A percentile compares a stretch with the other conserved stretches of the same genome.
Evolutionary conservation across 2,329 filamentous ascomycete species (phyloP).

Genomic region (Ascochyta pisi): DNA sequence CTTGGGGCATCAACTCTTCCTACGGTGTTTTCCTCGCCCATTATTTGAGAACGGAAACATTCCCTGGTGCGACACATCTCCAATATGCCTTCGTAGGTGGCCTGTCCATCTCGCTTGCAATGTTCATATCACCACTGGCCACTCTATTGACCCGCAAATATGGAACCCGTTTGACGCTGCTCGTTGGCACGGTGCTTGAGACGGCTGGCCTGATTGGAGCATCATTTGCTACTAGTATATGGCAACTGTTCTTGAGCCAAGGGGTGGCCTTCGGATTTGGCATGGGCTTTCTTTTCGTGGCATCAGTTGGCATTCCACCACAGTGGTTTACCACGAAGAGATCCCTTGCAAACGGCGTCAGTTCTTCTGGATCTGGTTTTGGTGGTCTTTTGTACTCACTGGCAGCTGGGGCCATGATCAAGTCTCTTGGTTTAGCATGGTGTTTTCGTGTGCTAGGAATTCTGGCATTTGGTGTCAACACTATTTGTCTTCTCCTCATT

Average conservation of each 20-base stretch:
- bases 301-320: conserved; percentile 41
- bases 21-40: conserved; percentile 54
- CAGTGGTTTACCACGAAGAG: conserved; percentile 52
- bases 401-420: conserved; percentile 46
- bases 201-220: conserved; percentile 44
- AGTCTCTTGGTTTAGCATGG: conserved; percentile 46
- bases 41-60: conserved; percentile 45
- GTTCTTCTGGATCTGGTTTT: conserved; percentile 46
- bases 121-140: conserved; percentile 41
- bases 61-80: conserved; percentile 37
- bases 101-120: conserved; percentile 39
- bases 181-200: conserved; percentile 41
- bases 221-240: conserved; percentile 44
- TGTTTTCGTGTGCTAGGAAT: conserved; percentile 51
- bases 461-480: conserved; percentile 30
- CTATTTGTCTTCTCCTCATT: conserved; percentile 35
- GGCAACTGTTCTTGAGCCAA: conserved; percentile 51
- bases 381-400: conserved; percentile 44
- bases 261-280: conserved; percentile 49
- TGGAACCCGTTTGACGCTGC: conserved; percentile 36
- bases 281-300: conserved; percentile 49
- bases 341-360: conserved; percentile 51
- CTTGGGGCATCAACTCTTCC: conserved; percentile 2
- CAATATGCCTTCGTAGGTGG: conserved; percentile 51
- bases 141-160: conserved; percentile 32